phyloP scores from a whole-genome alignment of 495 filamentous ascomycete genomes.

The Aspergillus egyptiacus region DNA sequence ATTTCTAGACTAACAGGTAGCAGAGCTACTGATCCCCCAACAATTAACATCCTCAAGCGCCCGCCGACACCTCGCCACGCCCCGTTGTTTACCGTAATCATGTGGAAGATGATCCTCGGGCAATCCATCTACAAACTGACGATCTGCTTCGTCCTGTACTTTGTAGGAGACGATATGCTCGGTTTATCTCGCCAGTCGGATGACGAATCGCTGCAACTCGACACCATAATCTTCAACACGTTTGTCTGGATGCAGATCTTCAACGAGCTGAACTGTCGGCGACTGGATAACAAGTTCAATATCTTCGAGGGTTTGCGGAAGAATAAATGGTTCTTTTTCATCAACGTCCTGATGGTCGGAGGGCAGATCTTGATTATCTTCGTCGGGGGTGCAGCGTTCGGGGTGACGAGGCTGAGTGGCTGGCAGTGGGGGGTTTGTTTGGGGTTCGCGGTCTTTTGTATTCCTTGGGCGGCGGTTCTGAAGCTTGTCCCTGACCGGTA shows the following conservation, averaged over 20 bases:
- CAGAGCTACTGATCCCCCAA: conserved; percentile 78
- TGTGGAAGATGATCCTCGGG: conserved; percentile 96
- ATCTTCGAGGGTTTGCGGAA: conserved; percentile 74
- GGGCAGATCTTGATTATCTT: conserved; percentile 78
- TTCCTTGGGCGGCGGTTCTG: conserved; percentile 16
- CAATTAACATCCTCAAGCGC: conserved; percentile 68
- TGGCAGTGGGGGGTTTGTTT: conserved; percentile 68
- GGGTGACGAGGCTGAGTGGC: conserved; percentile 58
- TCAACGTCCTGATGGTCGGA: conserved; percentile 72
- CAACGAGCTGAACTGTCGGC: conserved; percentile 90
- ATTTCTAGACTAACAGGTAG: conserved; percentile 77
- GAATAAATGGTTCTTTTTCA: conserved; percentile 76
- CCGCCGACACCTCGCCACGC: conserved; percentile 77
- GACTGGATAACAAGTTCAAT: conserved; percentile 83
- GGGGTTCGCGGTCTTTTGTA: conserved; percentile 36
- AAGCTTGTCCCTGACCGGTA: conserved; percentile 46
- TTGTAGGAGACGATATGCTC: conserved; percentile 58
- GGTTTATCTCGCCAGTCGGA: neutral
- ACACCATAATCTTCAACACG: conserved; percentile 83
- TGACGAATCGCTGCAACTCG: conserved; percentile 31
- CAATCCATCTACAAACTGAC: conserved; percentile 77
- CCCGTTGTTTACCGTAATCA: conserved; percentile 70
- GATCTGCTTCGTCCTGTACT: conserved; percentile 74
- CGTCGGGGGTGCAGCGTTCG: conserved; percentile 67
- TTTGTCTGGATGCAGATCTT: conserved; percentile 98